Percentiles rank a stretch among this genome's conserved stretches.
Evolutionary conservation across 257 asterid genomes (phyloP).

Genomic region (Jacaranda mimosifolia): DNA sequence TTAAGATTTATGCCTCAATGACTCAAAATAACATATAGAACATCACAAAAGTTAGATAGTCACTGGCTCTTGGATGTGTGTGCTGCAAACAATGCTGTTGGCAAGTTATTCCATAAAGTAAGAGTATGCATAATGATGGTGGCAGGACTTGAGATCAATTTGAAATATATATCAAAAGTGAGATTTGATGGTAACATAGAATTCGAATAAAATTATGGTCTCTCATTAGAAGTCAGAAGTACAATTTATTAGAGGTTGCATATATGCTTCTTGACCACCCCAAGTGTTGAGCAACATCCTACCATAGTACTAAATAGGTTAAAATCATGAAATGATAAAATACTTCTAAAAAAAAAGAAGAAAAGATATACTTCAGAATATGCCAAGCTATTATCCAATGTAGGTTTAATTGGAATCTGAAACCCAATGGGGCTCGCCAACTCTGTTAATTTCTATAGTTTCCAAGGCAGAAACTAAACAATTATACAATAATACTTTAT

Average conservation of each 20-base stretch:
- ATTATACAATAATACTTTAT: neutral
- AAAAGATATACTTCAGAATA: neutral
- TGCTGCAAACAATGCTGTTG: neutral
- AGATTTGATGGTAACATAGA: constrained; percentile 6
- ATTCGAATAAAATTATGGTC: neutral
- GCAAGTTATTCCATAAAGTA: neutral
- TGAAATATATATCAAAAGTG: neutral
- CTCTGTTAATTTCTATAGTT: constrained; percentile 8
- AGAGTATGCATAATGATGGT: neutral
- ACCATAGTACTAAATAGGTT: neutral
- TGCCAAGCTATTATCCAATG: neutral
- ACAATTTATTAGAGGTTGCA: neutral
- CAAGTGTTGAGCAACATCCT: neutral
- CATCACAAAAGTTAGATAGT: neutral
- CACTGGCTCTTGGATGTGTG: neutral
- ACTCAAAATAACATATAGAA: neutral
- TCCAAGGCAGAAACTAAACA: neutral
- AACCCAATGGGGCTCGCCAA: neutral
- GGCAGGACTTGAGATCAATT: neutral
- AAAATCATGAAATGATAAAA: neutral
- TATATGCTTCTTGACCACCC: constrained; percentile 10
- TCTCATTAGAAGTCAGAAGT: neutral
- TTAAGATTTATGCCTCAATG: neutral
- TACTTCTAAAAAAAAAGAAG: neutral
- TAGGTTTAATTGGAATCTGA: neutral